Base-by-base conservation (phyloP, 495 filamentous ascomycete genomes). In the Penicillium egyptiacum region DNA sequence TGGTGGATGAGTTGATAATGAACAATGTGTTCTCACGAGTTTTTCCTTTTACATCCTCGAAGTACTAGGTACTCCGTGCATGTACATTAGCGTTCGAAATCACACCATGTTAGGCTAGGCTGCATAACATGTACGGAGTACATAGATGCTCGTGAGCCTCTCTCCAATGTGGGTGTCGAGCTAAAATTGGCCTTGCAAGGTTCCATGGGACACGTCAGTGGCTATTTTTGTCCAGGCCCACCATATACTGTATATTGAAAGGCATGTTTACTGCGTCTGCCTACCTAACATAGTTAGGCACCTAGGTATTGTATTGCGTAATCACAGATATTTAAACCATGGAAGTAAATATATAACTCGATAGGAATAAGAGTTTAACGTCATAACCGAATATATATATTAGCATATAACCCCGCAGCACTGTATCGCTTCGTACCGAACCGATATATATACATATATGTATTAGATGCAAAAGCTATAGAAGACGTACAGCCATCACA, bases 161-260 rank as follows among this genome's bases (percentile, higher is more conserved):
- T 31, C 40, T 37, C 25, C 40, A 48, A 48, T 26, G 31, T 42
- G 26, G 17, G 25, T 47, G 30, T 44, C 50, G 53, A 26, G 25
- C 50, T 56, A 60, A 60, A 43, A 50, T 45, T 50, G 52, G 40
- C 28, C 25, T 4, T 41, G 50, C 50, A 63, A 64, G n/a, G n/a
- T n/a, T n/a, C 61, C 61, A 64, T 64, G 61, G 61, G 54, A 57
- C 50, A 59, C 52, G 58, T 56, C 54, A 57, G 28, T 51, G 40
- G 40, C 39, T 58, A 47, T 40, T 56, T 57, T 53, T 53, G 35
- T 56, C 51, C 26, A 23, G 51, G 50, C 42, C 57, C 53, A 55
- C 53, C 43, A n/a, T 25, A 28, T 35, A 20, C 3, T 22, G 23
- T 23, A 26, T 41, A 26, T 33, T 16, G 5, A 37, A 3, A n/a